phyloP scores from a whole-genome alignment of 2,329 filamentous ascomycete genomes.

The Chalaropsis thielavioides region DNA sequence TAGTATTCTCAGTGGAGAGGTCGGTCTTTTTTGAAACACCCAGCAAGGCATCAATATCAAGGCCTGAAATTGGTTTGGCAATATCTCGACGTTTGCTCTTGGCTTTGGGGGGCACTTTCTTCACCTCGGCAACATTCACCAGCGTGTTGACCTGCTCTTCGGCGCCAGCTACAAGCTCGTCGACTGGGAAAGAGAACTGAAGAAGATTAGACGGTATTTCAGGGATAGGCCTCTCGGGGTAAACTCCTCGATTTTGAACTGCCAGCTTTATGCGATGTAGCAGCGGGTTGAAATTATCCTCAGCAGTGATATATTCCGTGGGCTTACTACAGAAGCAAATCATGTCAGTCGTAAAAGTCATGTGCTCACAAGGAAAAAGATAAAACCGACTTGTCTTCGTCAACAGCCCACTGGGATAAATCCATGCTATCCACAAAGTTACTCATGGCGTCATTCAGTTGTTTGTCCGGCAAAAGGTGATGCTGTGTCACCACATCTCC shows the following conservation, averaged over 20 bases:
- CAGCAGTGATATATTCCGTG: constrained; percentile 58
- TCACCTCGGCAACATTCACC: constrained; percentile 58
- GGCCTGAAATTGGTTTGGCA: constrained; percentile 73
- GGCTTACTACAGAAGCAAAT: constrained; percentile 25
- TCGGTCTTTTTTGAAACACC: constrained; percentile 16
- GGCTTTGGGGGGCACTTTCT: constrained; percentile 73
- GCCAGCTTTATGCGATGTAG: constrained; percentile 84
- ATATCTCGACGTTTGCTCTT: constrained; percentile 59
- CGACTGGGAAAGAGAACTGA: constrained; percentile 58
- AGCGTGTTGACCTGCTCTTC: constrained; percentile 46
- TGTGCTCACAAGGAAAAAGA: too few relatives aligned
- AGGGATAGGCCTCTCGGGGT: constrained; percentile 50
- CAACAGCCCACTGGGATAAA: constrained; percentile 51
- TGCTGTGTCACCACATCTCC: constrained; percentile 70
- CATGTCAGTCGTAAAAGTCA: neutral
- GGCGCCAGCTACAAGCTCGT: constrained; percentile 47
- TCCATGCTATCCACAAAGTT: constrained; percentile 92
- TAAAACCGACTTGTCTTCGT: constrained; percentile 56
- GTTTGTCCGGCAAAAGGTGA: constrained; percentile 62
- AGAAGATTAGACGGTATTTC: constrained; percentile 49
- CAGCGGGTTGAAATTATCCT: constrained; percentile 70
- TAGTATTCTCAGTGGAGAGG: constrained; percentile 53
- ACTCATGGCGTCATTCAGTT: constrained; percentile 68
- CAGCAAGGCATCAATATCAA: constrained; percentile 73
- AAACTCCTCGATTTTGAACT: constrained; percentile 65